Conservation (phyloP, 805 yeast genomes). For the Priceomyces melissophilus region DNA sequence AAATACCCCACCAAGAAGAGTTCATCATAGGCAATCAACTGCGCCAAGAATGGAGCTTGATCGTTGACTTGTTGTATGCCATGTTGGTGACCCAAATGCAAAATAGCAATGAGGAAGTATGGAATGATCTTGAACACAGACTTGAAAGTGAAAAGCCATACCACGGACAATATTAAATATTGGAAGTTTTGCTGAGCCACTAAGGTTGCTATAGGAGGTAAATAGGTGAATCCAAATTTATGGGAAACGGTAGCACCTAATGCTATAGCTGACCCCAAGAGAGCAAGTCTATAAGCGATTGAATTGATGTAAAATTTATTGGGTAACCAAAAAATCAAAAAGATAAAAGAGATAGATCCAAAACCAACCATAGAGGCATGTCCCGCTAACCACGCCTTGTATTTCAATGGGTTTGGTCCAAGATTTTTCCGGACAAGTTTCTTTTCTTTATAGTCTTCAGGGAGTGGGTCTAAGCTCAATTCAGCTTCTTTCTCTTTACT, state of each 20-base stretch:
- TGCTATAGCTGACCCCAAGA: constrained; percentile 54
- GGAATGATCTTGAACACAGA: constrained; percentile 67
- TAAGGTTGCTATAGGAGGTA: constrained; percentile 62
- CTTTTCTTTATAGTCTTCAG: constrained; percentile 14
- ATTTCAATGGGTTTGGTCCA: constrained; percentile 38
- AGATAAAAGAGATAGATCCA: constrained; percentile 37
- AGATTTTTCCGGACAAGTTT: constrained; percentile 28
- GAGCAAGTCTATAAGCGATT: constrained; percentile 51
- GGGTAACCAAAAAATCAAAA: constrained; percentile 39
- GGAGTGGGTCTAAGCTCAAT: constrained; percentile 13
- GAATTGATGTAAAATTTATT: constrained; percentile 43
- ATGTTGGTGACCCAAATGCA: constrained; percentile 49
- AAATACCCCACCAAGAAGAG: constrained; percentile 51
- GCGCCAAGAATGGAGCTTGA: constrained; percentile 36
- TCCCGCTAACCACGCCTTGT: constrained; percentile 55
- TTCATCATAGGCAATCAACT: constrained; percentile 59
- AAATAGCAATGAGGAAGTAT: constrained; percentile 49
- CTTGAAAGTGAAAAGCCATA: constrained; percentile 64
- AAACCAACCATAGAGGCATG: constrained; percentile 45
- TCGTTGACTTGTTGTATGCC: constrained; percentile 40
- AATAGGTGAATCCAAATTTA: constrained; percentile 52
- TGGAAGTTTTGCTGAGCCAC: constrained; percentile 77
- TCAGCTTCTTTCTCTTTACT: constrained; percentile 1
- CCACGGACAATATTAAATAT: constrained; percentile 47
- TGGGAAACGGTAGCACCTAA: constrained; percentile 53